Evolutionary conservation across 176 grass and related monocot species (phyloP), one percentile per base, ranked within the genome.

Genomic region (Phoenix dactylifera): DNA sequence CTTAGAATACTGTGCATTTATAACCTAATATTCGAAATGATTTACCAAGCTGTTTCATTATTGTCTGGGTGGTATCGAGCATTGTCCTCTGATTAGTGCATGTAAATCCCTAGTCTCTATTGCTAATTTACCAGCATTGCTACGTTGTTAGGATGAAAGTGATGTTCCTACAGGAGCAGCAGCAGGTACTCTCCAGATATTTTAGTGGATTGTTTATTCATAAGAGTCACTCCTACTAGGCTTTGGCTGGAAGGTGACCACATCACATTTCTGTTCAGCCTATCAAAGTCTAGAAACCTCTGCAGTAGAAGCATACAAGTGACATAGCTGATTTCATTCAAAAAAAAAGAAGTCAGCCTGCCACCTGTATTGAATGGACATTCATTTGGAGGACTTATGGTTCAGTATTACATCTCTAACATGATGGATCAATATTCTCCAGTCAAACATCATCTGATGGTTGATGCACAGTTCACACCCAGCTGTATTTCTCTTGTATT

Each of bases 321-420:
- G 73, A 86, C 62, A 64, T 95, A 74, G 79, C 83, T 69, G 83
- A 95, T 89, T 95, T 89, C 67, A 84, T 89, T 50, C 48, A 25
- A 5, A n/a, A n/a, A 20, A 30, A 75, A 90, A 53, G 76, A 95
- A 61, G 54, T 89, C 20, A 50, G 57, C 55, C 54, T 14, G 4
- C 72, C 74, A 50, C 90, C 90, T 39, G 50, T 95, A 75, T 67
- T 95, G 28, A 82, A 87, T 72, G 86, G 90, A 24, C 83, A 95
- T 82, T 95, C 90, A 54, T 95, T 95, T 66, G 86, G 90, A 73
- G 86, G 90, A 44, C 80, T 95, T 66, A 89, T 95, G 61, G 86
- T 89, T 65, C 86, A 90, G 60, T 82, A 81, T 26, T 95, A 87
- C 79, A 77, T 84, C 30, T 87, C 83, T 65, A 77, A 78, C 26